phyloP scores from a whole-genome alignment of 495 filamentous ascomycete species.

The Aspergillus asperescens region DNA sequence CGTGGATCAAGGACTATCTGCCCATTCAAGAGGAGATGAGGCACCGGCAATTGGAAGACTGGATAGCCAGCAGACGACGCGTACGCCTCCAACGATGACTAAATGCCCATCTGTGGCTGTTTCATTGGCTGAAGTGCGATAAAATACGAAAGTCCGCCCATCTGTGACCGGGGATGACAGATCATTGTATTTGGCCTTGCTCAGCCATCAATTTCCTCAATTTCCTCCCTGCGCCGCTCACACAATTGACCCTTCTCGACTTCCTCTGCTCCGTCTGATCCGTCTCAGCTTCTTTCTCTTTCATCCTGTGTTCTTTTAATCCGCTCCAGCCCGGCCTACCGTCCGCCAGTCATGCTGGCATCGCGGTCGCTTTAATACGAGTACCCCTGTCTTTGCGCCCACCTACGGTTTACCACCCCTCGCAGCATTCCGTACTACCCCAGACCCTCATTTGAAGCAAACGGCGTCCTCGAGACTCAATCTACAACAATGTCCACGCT shows the following conservation, averaged over 20 bases:
- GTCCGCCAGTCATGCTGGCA: slow-evolving; percentile 1
- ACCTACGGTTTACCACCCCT: background rate
- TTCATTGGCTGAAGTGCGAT: too few relatives aligned
- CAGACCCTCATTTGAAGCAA: slow-evolving; percentile 15
- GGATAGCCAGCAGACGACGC: background rate
- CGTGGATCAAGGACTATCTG: background rate
- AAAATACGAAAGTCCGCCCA: too few relatives aligned
- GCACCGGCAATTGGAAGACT: background rate
- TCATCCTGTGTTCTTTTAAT: background rate
- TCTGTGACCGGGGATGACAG: too few relatives aligned
- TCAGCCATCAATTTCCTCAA: background rate
- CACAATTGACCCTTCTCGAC: background rate
- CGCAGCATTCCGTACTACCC: slow-evolving; percentile 2
- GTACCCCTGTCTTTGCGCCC: slow-evolving; percentile 1
- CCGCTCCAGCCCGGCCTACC: background rate
- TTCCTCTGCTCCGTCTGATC: background rate
- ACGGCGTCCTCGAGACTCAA: background rate
- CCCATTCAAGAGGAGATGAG: background rate
- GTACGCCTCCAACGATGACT: too few relatives aligned
- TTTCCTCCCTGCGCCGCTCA: background rate
- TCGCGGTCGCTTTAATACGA: slow-evolving; percentile 2
- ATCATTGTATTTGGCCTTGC: background rate
- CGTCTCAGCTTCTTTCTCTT: background rate
- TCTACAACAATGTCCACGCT: slow-evolving; percentile 25
- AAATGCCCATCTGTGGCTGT: too few relatives aligned